These are phyloP conservation scores for Hibiscus tridactylites DNA, from an alignment of 345 rosid genomes.

Conservation along the genomic window DNA sequence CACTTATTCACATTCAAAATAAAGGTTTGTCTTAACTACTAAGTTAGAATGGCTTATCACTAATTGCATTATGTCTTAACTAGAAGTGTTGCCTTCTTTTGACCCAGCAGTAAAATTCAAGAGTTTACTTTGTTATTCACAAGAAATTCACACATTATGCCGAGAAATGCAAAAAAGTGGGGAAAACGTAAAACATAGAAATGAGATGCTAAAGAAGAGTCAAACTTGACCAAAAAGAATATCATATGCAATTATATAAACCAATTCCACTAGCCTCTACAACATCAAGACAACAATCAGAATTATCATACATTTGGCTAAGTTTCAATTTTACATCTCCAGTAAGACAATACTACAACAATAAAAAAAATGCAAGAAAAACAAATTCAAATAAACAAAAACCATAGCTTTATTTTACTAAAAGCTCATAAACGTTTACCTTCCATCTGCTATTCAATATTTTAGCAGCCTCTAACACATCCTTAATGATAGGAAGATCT, in stretches of 20 bases:
- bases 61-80: neutral
- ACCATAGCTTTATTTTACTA: neutral
- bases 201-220: neutral
- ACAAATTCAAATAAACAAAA: neutral
- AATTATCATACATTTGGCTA: neutral
- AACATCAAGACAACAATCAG: slow-evolving; percentile 10
- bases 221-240: slow-evolving; percentile 66
- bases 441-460: slow-evolving; percentile 68
- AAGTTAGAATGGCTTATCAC: neutral
- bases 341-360: neutral
- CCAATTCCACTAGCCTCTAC: slow-evolving; percentile 72
- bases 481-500: slow-evolving; percentile 66
- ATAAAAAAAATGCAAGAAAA: neutral
- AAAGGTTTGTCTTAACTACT: neutral
- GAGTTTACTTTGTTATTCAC: neutral
- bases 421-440: slow-evolving; percentile 28
- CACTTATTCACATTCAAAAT: neutral
- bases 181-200: too few species aligned
- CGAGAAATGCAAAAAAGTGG: too few species aligned
- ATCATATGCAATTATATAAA: slow-evolving; percentile 59
- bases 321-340: neutral
- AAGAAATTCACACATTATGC: neutral
- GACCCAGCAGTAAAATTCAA: neutral
- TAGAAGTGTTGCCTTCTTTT: too few species aligned
- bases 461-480: slow-evolving; percentile 50